Evolutionary conservation across 208 protist species (phyloP), one percentile per base, ranked within the genome.

Genomic region (Crithidia fasciculata): DNA sequence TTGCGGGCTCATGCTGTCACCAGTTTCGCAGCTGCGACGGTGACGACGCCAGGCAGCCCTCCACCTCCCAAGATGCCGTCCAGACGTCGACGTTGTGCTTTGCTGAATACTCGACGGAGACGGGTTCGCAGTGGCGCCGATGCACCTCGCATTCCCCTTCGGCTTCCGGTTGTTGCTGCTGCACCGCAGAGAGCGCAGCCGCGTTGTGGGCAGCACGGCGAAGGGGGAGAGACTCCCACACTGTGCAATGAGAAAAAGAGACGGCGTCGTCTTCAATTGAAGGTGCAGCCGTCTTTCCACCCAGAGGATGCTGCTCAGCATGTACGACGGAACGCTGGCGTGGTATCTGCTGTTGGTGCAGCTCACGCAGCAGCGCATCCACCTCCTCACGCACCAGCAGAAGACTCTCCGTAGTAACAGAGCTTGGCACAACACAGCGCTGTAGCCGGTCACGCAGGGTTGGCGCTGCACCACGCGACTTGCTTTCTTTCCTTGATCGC

Each of bases 161-260:
- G 37, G 2, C 5, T 13, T 0, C 3, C 3, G 4, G 4, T 41
- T 6, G 39, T 3, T 45, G 16, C n/a, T 12, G 16, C 41, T 50
- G 16, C 45, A 6, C 60, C 10, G n/a, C 39, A 4, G 41, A 64
- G 6, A 56, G 45, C 5, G 2, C 8, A 0, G 61, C 61, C 16
- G 5, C n/a, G 4, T 55, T 19, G 2, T 45, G 28, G 45, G 54
- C 10, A 8, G 57, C 49, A 7, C 28, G 36, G 63, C 56, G 37
- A 4, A 71, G 59, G 12, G 65, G 43, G 0, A 50, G 0, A 50
- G 47, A 68, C 58, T 72, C 73, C 73, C 73, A 71, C 39, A 78
- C 64, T 2, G 73, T 72, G 65, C 65, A 78, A 18, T 28, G 44
- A 49, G 28, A 28, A 28, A 28, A 28, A 28, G 28, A 28, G 28